Evolutionary conservation across 176 grass and related monocot genomes (phyloP).

Genomic region (Cenchrus americanus): DNA sequence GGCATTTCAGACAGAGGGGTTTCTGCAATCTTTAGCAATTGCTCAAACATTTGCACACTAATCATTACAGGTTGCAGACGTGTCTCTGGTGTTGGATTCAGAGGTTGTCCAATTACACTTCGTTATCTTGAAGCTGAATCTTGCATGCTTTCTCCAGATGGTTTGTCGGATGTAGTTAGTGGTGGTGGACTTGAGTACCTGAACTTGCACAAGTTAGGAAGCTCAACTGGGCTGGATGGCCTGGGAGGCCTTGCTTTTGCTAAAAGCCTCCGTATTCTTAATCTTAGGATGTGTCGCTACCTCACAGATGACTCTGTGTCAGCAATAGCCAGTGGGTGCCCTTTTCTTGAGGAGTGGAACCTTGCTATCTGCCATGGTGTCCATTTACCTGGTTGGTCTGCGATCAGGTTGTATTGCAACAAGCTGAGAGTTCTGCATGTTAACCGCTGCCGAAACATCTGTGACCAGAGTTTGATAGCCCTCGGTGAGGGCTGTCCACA

Average conservation of each 20-base stretch:
- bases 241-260: conserved; percentile 56
- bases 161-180: conserved; percentile 54
- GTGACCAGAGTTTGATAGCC: conserved; percentile 63
- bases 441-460: conserved; percentile 74
- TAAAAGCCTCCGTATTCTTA: conserved; percentile 61
- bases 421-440: conserved; percentile 79
- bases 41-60: conserved; percentile 55
- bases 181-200: conserved; percentile 69
- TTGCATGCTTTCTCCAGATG: conserved; percentile 70
- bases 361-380: conserved; percentile 79
- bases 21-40: conserved; percentile 55
- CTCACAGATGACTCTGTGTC: conserved; percentile 58
- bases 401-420: conserved; percentile 64
- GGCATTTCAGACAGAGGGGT: conserved; percentile 75
- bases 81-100: conserved; percentile 73
- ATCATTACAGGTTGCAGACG: conserved; percentile 70
- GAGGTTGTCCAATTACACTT: conserved; percentile 58
- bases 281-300: conserved; percentile 75
- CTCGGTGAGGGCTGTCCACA: conserved; percentile 56
- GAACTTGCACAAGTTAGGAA: conserved; percentile 68
- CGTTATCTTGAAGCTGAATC: conserved; percentile 84
- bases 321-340: conserved; percentile 77
- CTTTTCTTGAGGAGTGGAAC: conserved; percentile 77
- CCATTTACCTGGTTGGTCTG: conserved; percentile 67
- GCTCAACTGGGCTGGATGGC: conserved; percentile 49